Percentiles rank a stretch among this genome's conserved stretches.
phyloP scores from a whole-genome alignment of 176 grass and related monocot species.

The Echinochloa phyllopogon region DNA sequence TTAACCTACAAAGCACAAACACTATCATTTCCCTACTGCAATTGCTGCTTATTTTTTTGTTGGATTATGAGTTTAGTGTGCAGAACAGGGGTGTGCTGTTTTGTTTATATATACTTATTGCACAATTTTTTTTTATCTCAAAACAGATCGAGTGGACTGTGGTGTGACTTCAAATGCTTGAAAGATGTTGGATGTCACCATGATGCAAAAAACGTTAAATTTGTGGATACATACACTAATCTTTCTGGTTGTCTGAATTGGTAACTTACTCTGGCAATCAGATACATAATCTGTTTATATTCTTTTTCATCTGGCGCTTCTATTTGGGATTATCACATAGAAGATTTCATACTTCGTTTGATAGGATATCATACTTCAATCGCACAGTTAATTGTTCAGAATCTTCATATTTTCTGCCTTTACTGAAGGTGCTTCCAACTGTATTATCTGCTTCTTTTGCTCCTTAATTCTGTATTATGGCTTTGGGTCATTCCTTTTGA shows the following conservation, averaged over 20 bases:
- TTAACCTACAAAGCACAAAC: neutral
- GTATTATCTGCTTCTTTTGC: slow-evolving; percentile 24
- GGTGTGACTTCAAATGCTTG: slow-evolving; percentile 6
- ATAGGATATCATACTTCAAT: neutral
- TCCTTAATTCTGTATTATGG: slow-evolving; percentile 19
- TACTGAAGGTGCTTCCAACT: neutral
- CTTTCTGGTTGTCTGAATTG: neutral
- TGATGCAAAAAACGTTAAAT: neutral
- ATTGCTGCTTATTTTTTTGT: slow-evolving; percentile 7
- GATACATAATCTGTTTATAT: neutral
- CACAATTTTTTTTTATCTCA: neutral
- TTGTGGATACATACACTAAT: neutral
- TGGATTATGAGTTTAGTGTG: neutral
- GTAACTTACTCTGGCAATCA: slow-evolving; percentile 1
- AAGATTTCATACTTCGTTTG: neutral
- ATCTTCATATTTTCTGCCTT: neutral
- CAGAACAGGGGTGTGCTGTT: neutral
- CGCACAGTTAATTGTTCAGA: neutral
- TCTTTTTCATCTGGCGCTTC: slow-evolving; percentile 13
- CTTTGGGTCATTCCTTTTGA: slow-evolving; percentile 30
- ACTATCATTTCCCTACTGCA: neutral
- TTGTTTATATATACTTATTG: slow-evolving; percentile 8
- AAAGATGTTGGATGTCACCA: neutral
- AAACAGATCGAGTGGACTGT: neutral
- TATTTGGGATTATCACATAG: neutral